These are phyloP conservation scores for Pyricularia pennisetigena DNA, from an alignment of 2,329 filamentous ascomycete genomes.

Conservation along the genomic window DNA sequence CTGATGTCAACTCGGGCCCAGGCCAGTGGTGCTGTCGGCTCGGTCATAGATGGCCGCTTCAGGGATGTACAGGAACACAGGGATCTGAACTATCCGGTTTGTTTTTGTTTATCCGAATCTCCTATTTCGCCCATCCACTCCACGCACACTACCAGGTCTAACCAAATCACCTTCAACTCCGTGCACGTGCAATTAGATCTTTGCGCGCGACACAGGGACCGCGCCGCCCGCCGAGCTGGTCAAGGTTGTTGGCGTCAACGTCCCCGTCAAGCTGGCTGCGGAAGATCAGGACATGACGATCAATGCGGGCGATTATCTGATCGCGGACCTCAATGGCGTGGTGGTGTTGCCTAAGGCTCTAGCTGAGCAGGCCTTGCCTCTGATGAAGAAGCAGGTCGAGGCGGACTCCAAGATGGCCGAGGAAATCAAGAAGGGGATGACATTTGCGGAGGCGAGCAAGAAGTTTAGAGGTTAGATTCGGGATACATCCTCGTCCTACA, in stretches of 20 bases:
- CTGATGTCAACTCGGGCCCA: conserved; percentile 40
- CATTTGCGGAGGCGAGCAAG: conserved; percentile 31
- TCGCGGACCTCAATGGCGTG: conserved; percentile 35
- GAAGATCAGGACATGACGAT: conserved; percentile 27
- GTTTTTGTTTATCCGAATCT: conserved; percentile 12
- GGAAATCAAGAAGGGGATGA: conserved; percentile 29
- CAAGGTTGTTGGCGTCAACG: conserved; percentile 31
- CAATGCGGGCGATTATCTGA: conserved; percentile 31
- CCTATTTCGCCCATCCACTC: neutral
- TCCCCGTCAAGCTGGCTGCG: conserved; percentile 26
- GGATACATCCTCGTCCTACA: neutral
- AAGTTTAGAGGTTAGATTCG: conserved; percentile 20
- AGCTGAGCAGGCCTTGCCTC: conserved; percentile 26
- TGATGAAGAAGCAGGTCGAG: conserved; percentile 29
- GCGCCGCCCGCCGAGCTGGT: conserved; percentile 29
- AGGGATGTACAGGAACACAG: conserved; percentile 44
- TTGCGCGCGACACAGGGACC: conserved; percentile 32
- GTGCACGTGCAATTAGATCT: conserved; percentile 19
- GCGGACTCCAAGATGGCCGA: conserved; percentile 31
- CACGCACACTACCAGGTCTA: neutral
- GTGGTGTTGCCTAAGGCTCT: conserved; percentile 29
- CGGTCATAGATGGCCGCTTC: conserved; percentile 40
- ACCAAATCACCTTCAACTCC: neutral
- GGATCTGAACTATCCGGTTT: conserved; percentile 32
- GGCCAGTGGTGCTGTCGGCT: conserved; percentile 32